Conservation (phyloP, 2,329 filamentous ascomycete species). For the Cercospora sp. region DNA sequence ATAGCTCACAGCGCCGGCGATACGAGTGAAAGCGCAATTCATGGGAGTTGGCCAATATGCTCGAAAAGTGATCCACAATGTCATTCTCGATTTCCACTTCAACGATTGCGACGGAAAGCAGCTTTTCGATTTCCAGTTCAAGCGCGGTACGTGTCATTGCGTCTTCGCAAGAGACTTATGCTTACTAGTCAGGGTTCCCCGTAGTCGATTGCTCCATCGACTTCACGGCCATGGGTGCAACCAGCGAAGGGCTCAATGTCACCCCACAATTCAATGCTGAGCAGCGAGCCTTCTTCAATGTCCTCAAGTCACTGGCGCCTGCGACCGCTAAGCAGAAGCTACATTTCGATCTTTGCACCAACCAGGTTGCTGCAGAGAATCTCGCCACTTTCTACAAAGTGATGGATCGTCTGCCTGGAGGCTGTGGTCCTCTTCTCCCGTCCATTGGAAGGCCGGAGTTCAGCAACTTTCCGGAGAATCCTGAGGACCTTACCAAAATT, state of each 20-base stretch:
- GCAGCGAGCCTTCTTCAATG: neutral
- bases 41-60: no score
- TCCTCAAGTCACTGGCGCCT: no score
- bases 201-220: neutral
- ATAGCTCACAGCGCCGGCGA: slow-evolving; percentile 1
- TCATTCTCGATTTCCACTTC: slow-evolving; percentile 3
- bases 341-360: no score
- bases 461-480: no score
- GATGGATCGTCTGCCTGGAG: no score
- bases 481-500: no score
- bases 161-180: neutral
- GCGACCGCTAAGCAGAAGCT: no score
- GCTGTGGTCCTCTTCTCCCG: no score
- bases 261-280: neutral
- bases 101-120: slow-evolving; percentile 4
- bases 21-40: neutral
- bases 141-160: neutral
- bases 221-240: neutral
- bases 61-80: neutral
- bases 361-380: no score
- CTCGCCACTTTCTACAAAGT: no score
- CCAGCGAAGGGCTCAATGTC: neutral
- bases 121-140: neutral
- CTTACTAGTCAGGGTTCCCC: neutral
- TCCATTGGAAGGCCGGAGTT: no score